phyloP scores from a whole-genome alignment of 345 rosid genomes.

The Leavenworthia alabamica region DNA sequence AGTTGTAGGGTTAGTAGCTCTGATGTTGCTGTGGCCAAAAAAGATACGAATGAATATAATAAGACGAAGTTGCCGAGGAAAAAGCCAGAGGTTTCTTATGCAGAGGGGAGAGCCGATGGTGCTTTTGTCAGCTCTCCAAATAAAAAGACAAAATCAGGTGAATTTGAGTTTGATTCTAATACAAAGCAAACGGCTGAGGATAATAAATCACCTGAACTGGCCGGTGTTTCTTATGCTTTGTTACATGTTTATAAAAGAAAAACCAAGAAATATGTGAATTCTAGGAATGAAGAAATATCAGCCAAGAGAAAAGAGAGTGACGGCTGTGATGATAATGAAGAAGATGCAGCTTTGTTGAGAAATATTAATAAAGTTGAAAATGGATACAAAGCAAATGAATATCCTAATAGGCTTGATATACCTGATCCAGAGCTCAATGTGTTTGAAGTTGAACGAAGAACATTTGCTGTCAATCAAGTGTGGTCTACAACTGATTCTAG shows the following conservation, averaged over 20 bases:
- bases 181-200: slow-evolving; percentile 12
- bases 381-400: slow-evolving; percentile 20
- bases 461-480: slow-evolving; percentile 54
- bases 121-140: slow-evolving; percentile 34
- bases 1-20: slow-evolving; percentile 33
- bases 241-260: slow-evolving; percentile 20
- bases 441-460: slow-evolving; percentile 43
- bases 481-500: slow-evolving; percentile 74
- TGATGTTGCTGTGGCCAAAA: slow-evolving; percentile 27
- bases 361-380: slow-evolving; percentile 16
- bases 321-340: slow-evolving; percentile 23
- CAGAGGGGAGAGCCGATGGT: slow-evolving; percentile 27
- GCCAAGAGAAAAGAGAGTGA: slow-evolving; percentile 26
- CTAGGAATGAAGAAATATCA: slow-evolving; percentile 21
- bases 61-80: slow-evolving; percentile 45
- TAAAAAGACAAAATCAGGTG: slow-evolving; percentile 35
- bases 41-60: slow-evolving; percentile 14
- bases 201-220: slow-evolving; percentile 21
- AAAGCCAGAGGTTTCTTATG: slow-evolving; percentile 36
- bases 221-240: slow-evolving; percentile 25
- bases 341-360: slow-evolving; percentile 22
- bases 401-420: slow-evolving; percentile 9
- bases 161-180: slow-evolving; percentile 6
- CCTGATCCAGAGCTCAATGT: slow-evolving; percentile 62
- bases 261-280: slow-evolving; percentile 15